These are phyloP conservation scores for Schizophyllum amplum DNA, from an alignment of 1,284 basidiomycete genomes.

Conservation along the genomic window DNA sequence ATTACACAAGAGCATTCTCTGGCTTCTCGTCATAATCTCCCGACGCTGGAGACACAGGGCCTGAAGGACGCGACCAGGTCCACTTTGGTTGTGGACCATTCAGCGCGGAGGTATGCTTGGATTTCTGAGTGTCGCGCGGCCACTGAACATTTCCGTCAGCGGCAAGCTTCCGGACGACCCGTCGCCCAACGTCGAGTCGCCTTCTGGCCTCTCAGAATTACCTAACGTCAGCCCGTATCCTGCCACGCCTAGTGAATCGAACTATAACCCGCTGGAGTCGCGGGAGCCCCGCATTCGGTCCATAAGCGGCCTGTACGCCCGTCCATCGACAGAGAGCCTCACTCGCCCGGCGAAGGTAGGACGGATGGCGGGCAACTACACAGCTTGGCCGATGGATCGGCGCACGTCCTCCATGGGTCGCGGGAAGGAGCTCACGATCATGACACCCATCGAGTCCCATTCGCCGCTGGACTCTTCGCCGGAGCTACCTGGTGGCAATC, in stretches of 20 bases:
- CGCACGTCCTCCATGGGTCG: background rate
- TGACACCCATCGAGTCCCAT: background rate
- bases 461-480: background rate
- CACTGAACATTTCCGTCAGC: no score
- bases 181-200: background rate
- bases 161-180: background rate
- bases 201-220: background rate
- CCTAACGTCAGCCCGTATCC: background rate
- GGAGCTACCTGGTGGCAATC: background rate
- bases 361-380: background rate
- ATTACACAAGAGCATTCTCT: background rate
- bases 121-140: no score
- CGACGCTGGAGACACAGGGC: background rate
- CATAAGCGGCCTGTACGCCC: background rate
- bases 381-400: background rate
- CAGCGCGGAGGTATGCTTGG: no score
- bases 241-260: background rate
- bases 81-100: background rate
- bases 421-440: background rate
- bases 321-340: background rate
- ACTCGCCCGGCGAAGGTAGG: no score
- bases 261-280: background rate
- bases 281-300: background rate
- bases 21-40: background rate
- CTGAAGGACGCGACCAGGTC: background rate